Evolutionary conservation across 2,329 filamentous ascomycete genomes (phyloP).

Genomic region (Pseudohalonectria lignicola): DNA sequence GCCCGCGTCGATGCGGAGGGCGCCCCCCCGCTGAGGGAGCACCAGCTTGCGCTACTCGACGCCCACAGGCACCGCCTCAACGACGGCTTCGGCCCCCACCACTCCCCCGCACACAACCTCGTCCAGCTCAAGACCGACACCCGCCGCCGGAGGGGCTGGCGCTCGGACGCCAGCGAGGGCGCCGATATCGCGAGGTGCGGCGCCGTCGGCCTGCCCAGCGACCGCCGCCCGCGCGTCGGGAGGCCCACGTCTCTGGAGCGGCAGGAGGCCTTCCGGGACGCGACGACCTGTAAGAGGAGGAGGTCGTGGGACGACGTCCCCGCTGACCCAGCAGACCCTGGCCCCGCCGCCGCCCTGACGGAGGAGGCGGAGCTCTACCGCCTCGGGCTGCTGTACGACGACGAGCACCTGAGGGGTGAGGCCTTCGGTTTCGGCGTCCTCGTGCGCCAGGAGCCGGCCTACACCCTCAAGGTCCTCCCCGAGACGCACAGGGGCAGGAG

Average conservation of each 20-base stretch:
- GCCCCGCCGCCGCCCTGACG: conserved; percentile 18
- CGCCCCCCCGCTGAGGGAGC: no score
- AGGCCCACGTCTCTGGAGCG: conserved; percentile 31
- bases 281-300: conserved; percentile 14
- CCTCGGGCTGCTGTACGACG: conserved; percentile 32
- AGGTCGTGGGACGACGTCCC: conserved; percentile 8
- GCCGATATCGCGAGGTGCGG: no score
- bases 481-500: conserved; percentile 17
- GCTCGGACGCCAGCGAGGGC: no score
- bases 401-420: conserved; percentile 21
- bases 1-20: no score
- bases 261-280: conserved; percentile 34
- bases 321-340: background rate
- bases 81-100: no score
- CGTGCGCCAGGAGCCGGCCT: conserved; percentile 23
- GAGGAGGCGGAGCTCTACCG: conserved; percentile 28
- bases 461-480: conserved; percentile 20
- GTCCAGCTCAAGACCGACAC: no score
- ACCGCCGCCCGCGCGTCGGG: no score
- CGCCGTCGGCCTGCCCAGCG: conserved; percentile 25
- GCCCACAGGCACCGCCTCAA: no score
- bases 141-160: no score
- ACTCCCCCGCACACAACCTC: no score
- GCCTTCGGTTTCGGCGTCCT: conserved; percentile 29
- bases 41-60: no score